Percentiles rank a stretch among this genome's conserved stretches.
phyloP scores from a whole-genome alignment of 805 yeast species.

The Nakazawaea wyomingensis region DNA sequence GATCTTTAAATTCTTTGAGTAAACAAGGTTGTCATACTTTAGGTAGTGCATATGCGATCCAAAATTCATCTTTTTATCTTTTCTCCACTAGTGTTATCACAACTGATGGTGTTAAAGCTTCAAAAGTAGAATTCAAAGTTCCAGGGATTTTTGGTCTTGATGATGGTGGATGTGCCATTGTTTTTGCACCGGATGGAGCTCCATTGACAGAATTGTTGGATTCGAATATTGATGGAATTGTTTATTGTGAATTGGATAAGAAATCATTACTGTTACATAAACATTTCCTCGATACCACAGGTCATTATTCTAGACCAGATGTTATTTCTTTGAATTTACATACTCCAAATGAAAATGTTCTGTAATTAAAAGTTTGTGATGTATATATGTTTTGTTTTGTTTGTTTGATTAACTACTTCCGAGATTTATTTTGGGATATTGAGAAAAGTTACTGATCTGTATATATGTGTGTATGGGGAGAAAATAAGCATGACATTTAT shows the following conservation, averaged over 20 bases:
- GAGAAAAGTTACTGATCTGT: too few species aligned
- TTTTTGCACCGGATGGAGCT: background rate
- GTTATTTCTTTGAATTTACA: background rate
- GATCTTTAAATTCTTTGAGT: background rate
- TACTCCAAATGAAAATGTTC: background rate
- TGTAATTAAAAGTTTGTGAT: too few species aligned
- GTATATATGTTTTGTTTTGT: too few species aligned
- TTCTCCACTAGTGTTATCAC: background rate
- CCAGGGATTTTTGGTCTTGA: background rate
- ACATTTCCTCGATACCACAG: background rate
- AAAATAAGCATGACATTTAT: too few species aligned
- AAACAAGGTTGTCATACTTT: background rate
- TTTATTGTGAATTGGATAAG: background rate
- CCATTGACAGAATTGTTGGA: background rate
- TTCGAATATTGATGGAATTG: background rate
- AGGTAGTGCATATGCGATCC: background rate
- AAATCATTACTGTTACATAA: background rate
- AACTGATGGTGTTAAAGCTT: background rate
- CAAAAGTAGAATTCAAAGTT: background rate
- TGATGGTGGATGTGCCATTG: background rate
- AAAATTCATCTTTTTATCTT: background rate
- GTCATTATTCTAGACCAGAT: background rate
- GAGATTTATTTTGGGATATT: too few species aligned
- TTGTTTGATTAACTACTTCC: too few species aligned
- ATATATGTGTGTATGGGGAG: too few species aligned